Percentiles rank a stretch among this genome's conserved stretches.
Evolutionary conservation across 2,329 filamentous ascomycete species (phyloP).

Genomic region (Harringtonia aguacate): DNA sequence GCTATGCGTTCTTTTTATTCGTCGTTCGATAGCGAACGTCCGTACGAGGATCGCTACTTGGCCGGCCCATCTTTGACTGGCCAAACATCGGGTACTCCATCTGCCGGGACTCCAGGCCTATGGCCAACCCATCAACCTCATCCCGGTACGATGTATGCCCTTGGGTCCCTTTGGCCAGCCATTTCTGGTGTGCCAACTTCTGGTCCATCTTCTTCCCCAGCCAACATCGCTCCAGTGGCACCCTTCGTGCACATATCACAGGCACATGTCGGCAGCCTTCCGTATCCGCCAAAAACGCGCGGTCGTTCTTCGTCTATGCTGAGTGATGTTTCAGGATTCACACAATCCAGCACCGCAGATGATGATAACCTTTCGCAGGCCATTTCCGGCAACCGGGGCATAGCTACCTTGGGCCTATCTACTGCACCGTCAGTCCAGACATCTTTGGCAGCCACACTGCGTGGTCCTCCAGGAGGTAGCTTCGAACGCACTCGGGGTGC

Average conservation of each 20-base stretch:
- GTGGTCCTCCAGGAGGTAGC: conserved; percentile 13
- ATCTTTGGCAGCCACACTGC: conserved; percentile 10
- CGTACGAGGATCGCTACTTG: conserved; percentile 23
- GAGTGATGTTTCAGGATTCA: conserved; percentile 56
- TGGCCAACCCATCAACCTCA: conserved; percentile 9
- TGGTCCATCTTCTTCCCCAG: conserved; percentile 6
- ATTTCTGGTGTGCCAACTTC: background rate
- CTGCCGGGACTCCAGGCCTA: background rate
- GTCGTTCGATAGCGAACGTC: conserved; percentile 28
- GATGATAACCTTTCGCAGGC: conserved; percentile 19
- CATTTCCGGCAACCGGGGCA: background rate
- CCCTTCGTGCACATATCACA: conserved; percentile 20
- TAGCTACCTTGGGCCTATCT: conserved; percentile 3
- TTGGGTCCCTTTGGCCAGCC: conserved; percentile 1
- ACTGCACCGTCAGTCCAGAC: conserved; percentile 6
- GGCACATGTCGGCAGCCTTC: background rate
- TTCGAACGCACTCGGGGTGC: conserved; percentile 11
- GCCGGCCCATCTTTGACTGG: background rate
- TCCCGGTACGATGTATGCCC: background rate
- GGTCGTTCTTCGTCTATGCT: conserved; percentile 58
- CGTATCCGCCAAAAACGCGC: conserved; percentile 25
- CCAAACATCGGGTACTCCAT: background rate
- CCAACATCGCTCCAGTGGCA: conserved; percentile 9
- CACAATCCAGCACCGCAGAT: conserved; percentile 47
- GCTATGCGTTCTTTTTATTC: conserved; percentile 30